Evolutionary conservation across 176 grass and related monocot species (phyloP), one percentile per base, ranked within the genome.

Genomic region (Avena atlantica): DNA sequence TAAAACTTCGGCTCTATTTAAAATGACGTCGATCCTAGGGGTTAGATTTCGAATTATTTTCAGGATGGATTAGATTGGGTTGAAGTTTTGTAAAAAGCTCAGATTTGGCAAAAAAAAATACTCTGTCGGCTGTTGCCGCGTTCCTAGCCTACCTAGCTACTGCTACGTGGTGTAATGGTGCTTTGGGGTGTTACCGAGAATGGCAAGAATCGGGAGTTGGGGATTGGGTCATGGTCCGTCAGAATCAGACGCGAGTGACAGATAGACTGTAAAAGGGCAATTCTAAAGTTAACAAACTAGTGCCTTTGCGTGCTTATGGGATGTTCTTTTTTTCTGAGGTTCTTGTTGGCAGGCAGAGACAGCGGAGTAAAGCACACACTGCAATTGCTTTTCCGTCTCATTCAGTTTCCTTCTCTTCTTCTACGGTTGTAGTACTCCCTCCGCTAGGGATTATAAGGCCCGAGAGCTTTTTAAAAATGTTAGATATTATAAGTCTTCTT

Each of bases 211-310:
- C 37, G 68, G 70, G 13, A 8, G 70, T 5, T 75, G 42, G 53
- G 90, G 72, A 86, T 65, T 78, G 86, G 82, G 71, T 78, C 82
- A n/a, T 24, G 42, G 55, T 36, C 49, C 37, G 60, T 66, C 51
- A 19, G 50, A 19, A 68, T 21, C n/a, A 75, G 49, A 52, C 49
- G 34, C 40, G 40, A 20, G 11, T 25, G 62, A 64, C 48, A 8
- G 16, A 42, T 7, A 42, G 40, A 31, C 70, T 24, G 70, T 76
- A 68, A 77, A 88, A 68, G 44, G 53, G 51, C 80, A 80, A 42
- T 73, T 70, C 27, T 70, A 34, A 31, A 67, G 52, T 16, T 55
- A 55, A 42, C 40, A 7, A 42, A 52, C 50, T 17, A 57, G 17
- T 12, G 50, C 50, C 12, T 3, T 9, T 47, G 50, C 31, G 40